Conservation (phyloP, 2,329 filamentous ascomycete species). For the Diplodia scrobiculata region DNA sequence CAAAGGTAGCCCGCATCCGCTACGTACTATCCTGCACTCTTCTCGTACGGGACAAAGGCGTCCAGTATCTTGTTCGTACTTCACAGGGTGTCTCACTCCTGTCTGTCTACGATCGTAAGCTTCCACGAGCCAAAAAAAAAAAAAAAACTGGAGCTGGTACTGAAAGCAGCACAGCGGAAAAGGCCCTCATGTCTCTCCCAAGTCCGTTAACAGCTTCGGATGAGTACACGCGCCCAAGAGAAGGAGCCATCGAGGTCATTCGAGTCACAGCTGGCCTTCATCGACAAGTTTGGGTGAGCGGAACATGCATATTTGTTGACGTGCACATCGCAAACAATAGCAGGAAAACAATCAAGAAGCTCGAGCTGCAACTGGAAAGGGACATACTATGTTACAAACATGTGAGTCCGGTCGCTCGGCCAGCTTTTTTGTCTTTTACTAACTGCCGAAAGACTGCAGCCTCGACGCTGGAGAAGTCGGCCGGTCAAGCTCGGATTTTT, state of each 20-base stretch:
- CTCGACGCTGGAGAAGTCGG: slow-evolving; percentile 53
- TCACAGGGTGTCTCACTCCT: slow-evolving; percentile 56
- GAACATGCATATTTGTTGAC: slow-evolving; percentile 58
- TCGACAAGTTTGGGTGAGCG: slow-evolving; percentile 62
- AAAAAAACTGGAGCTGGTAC: neutral
- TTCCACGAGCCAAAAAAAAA: slow-evolving; percentile 26
- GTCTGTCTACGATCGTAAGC: slow-evolving; percentile 57
- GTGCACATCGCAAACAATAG: slow-evolving; percentile 56
- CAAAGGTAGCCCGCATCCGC: slow-evolving; percentile 55
- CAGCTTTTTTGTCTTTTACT: neutral
- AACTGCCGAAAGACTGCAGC: slow-evolving; percentile 48
- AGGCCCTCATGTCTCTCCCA: slow-evolving; percentile 56
- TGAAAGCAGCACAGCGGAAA: slow-evolving; percentile 48
- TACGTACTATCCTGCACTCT: slow-evolving; percentile 55
- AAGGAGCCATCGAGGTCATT: slow-evolving; percentile 49
- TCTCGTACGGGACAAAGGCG: slow-evolving; percentile 52
- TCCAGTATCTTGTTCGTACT: slow-evolving; percentile 53
- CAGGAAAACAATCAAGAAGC: slow-evolving; percentile 52
- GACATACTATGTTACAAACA: slow-evolving; percentile 57
- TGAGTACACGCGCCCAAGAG: slow-evolving; percentile 49
- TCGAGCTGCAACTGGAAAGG: slow-evolving; percentile 57
- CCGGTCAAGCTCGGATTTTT: slow-evolving; percentile 56
- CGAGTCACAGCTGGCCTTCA: slow-evolving; percentile 57
- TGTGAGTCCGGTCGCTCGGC: slow-evolving; percentile 37
- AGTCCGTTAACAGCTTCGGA: slow-evolving; percentile 56